Conservation (phyloP, 768 basidiomycete genomes). For the Xerocomus brunneocitrinus region DNA sequence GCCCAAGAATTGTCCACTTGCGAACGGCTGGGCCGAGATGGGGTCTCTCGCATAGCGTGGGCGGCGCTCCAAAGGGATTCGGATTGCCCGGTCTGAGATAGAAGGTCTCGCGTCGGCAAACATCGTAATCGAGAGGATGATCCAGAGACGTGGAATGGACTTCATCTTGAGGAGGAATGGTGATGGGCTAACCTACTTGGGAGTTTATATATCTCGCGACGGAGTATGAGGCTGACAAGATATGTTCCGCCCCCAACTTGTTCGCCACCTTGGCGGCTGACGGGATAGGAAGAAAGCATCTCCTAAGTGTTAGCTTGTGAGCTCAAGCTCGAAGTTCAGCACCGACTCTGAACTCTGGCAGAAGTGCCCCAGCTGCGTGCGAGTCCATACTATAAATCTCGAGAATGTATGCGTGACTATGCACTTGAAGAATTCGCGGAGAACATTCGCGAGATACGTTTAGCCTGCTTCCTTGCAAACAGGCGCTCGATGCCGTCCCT, state of each 20-base stretch:
- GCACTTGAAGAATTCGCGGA: no score
- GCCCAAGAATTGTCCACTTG: neutral
- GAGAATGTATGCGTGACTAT: no score
- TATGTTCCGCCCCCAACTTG: neutral
- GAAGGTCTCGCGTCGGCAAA: conserved; percentile 8
- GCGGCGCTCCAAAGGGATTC: conserved; percentile 9
- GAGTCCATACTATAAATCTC: no score
- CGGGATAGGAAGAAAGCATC: neutral
- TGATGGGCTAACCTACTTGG: neutral
- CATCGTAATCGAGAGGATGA: neutral
- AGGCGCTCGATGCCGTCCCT: no score
- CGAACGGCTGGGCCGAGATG: neutral
- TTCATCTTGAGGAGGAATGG: conserved; percentile 7
- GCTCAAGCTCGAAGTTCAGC: no score
- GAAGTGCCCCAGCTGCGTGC: no score
- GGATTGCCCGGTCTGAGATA: neutral
- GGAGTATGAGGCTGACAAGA: conserved; percentile 14
- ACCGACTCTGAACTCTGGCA: no score
- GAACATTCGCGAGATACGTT: no score
- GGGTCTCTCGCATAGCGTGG: neutral
- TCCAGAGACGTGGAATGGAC: neutral
- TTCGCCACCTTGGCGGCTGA: conserved; percentile 3
- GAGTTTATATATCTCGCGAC: conserved; percentile 5
- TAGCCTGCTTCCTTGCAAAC: no score
- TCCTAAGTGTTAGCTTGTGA: no score